Conservation (phyloP, 306 rosid species). For the Rubus parviflorus region DNA sequence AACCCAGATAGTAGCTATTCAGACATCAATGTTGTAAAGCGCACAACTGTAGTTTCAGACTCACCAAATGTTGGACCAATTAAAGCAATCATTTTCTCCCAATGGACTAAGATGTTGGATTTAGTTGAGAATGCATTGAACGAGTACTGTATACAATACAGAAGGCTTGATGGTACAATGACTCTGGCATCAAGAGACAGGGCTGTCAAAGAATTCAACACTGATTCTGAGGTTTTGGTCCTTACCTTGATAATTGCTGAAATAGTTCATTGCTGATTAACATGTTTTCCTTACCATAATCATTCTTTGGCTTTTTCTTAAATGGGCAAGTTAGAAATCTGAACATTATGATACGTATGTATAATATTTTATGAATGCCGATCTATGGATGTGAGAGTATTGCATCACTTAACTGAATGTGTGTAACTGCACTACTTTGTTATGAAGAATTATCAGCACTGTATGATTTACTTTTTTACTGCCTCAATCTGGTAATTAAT, state of each 20-base stretch:
- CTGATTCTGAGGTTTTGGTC: slow-evolving; percentile 76
- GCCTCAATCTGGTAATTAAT: slow-evolving; percentile 24
- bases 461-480: slow-evolving; percentile 20
- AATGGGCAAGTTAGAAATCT: slow-evolving; percentile 5
- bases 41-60: slow-evolving; percentile 48
- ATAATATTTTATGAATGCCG: not conserved
- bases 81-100: slow-evolving; percentile 86
- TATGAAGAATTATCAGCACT: slow-evolving; percentile 1
- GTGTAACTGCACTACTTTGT: slow-evolving; percentile 8
- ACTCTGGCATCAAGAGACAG: slow-evolving; percentile 70
- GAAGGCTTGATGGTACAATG: slow-evolving; percentile 98
- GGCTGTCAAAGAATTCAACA: slow-evolving; percentile 84
- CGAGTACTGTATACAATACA: slow-evolving; percentile 46
- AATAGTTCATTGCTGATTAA: slow-evolving; percentile 6
- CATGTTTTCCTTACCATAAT: slow-evolving; percentile 11
- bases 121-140: slow-evolving; percentile 66
- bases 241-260: slow-evolving; percentile 22
- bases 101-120: slow-evolving; percentile 97
- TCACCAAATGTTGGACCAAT: slow-evolving; percentile 48
- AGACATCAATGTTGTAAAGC: slow-evolving; percentile 39
- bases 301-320: slow-evolving; percentile 12
- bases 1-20: slow-evolving; percentile 40
- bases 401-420: slow-evolving; percentile 19
- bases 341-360: not conserved
- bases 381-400: slow-evolving; percentile 4